Evolutionary conservation across 208 protist genomes (phyloP), one percentile per base, ranked within the genome.

Genomic region (Naegleria gruberi): DNA sequence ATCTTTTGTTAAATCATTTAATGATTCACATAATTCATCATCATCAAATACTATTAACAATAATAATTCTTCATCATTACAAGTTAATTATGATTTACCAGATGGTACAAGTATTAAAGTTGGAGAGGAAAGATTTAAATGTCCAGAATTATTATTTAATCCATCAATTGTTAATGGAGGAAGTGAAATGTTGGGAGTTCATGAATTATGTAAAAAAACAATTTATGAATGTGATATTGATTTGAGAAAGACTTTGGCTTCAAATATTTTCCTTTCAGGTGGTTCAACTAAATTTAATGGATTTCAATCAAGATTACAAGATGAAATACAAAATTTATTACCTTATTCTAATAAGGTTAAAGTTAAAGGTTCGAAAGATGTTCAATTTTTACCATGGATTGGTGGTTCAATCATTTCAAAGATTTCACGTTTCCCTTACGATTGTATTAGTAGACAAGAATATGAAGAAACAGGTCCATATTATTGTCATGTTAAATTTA

Each of bases 311-410:
- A 95, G 98, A 92, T 95, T 99, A 88, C 92, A 96, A 82, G 99
- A 98, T 92, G 97, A 99, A 92, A 94, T 99, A 77, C 94, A 93
- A 86, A 95, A 96, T 89, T 94, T 98, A 47, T 97, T 97, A 15
- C 23, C 82, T 26, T 43, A 40, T 17, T 97, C 96, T n/a, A 98
- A 98, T 91, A 98, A 98, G 93, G 97, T 98, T 83, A 98, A 98
- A 93, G 96, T 99, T 57, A 95, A 98, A 46, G 97, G 97, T 42
- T 17, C 44, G 41, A 96, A 96, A 46, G 98, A 99, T 90, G 91
- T 97, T 55, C 97, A 98, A 92, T 98, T 98, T 95, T 97, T 94
- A 89, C 97, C 98, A 42, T 99, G 98, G 97, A 98, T 99, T 89
- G 98, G 99, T 86, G 99, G 98, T 88, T 98, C 96, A 23, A 98